phyloP scores from a whole-genome alignment of 257 asterid species.

The Solanum peruvianum region DNA sequence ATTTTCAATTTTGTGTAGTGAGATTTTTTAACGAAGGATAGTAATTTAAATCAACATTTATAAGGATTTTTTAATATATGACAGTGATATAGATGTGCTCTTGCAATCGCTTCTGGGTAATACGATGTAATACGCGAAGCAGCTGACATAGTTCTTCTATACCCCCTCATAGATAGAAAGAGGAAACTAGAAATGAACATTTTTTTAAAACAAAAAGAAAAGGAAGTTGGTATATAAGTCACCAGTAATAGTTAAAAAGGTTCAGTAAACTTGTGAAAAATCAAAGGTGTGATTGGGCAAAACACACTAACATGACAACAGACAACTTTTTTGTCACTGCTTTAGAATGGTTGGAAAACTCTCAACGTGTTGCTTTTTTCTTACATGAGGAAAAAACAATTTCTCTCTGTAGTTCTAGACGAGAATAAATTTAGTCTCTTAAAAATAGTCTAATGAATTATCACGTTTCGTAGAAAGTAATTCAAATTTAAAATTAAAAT shows the following conservation, averaged over 20 bases:
- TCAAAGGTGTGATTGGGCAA: background rate
- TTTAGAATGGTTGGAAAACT: background rate
- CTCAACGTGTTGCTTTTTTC: background rate
- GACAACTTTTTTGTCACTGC: background rate
- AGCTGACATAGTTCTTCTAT: too few species aligned
- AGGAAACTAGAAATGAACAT: background rate
- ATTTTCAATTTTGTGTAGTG: too few species aligned
- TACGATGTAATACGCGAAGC: too few species aligned
- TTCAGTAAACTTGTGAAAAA: background rate
- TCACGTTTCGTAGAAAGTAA: background rate
- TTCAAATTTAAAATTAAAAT: background rate
- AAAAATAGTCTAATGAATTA: too few species aligned
- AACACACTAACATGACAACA: background rate
- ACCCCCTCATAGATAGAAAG: background rate
- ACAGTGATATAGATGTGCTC: background rate
- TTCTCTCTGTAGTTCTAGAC: rapidly evolving
- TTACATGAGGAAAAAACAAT: background rate
- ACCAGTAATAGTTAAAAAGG: background rate
- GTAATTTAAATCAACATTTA: too few species aligned
- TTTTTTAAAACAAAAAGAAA: too few species aligned
- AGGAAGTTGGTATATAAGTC: background rate
- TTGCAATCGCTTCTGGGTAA: too few species aligned
- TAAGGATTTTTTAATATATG: too few species aligned
- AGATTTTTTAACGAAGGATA: background rate
- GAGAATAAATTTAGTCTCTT: background rate